phyloP scores from a whole-genome alignment of 2,329 filamentous ascomycete genomes.

The Leptodontidium sp. region DNA sequence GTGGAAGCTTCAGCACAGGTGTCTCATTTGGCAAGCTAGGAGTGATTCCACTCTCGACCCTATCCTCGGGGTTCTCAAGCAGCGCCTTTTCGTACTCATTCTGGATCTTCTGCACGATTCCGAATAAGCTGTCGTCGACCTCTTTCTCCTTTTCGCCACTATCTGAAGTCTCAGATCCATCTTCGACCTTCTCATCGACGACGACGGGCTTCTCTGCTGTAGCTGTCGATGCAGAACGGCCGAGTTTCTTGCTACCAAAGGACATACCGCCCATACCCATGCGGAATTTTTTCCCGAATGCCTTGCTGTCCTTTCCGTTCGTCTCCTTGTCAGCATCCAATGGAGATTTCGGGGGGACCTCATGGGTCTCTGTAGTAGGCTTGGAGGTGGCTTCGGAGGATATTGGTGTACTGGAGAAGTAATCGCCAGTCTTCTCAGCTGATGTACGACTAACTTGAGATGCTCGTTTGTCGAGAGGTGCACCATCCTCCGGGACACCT shows the following conservation, averaged over 20 bases:
- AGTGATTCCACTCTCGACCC: slow-evolving; percentile 68
- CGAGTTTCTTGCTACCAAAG: slow-evolving; percentile 85
- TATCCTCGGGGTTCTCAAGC: slow-evolving; percentile 60
- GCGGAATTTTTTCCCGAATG: slow-evolving; percentile 85
- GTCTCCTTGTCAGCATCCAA: slow-evolving; percentile 67
- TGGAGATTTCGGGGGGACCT: slow-evolving; percentile 58
- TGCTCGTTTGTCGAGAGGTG: slow-evolving; percentile 61
- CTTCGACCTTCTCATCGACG: slow-evolving; percentile 78
- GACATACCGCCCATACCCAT: slow-evolving; percentile 60
- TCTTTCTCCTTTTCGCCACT: slow-evolving; percentile 69
- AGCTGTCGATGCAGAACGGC: slow-evolving; percentile 67
- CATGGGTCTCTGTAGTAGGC: slow-evolving; percentile 50
- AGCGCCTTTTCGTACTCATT: slow-evolving; percentile 76
- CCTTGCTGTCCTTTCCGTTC: slow-evolving; percentile 65
- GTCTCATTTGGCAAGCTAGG: slow-evolving; percentile 78
- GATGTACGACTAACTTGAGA: slow-evolving; percentile 68
- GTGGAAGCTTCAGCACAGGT: slow-evolving; percentile 76
- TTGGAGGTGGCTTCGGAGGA: slow-evolving; percentile 56
- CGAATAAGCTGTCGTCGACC: slow-evolving; percentile 78
- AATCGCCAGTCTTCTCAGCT: slow-evolving; percentile 71
- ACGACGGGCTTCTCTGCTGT: slow-evolving; percentile 76
- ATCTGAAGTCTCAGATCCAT: slow-evolving; percentile 64
- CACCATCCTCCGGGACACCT: slow-evolving; percentile 57
- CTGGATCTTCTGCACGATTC: slow-evolving; percentile 75
- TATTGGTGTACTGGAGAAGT: slow-evolving; percentile 73